A percentile compares a stretch with the other conserved stretches of the same genome.
Conservation (phyloP, 1,284 basidiomycete species). For the Cronartium quercuum region DNA sequence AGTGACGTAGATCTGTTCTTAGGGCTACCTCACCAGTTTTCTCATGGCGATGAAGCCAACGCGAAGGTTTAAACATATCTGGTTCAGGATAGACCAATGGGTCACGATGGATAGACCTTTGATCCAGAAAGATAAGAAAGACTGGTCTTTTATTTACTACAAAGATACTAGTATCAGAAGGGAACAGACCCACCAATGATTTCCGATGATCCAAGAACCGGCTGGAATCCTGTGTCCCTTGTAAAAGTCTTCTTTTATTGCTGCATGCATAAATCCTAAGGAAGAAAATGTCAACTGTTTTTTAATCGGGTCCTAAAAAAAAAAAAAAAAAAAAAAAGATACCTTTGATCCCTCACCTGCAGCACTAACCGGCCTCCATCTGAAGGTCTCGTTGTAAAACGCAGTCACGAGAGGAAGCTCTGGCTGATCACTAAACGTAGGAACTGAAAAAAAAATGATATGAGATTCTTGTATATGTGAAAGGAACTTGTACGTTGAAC, state of each 20-base stretch:
- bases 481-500: not conserved
- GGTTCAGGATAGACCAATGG: conserved; percentile 31
- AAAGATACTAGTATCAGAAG: conserved; percentile 1
- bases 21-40: conserved; percentile 13
- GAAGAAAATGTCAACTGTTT: not conserved
- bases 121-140: not conserved
- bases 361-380: conserved; percentile 58
- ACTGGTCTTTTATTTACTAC: conserved; percentile 9
- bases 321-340: conserved; percentile 1
- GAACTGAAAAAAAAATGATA: conserved; percentile 10
- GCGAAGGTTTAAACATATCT: conserved; percentile 16
- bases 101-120: conserved; percentile 39
- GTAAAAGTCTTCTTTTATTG: conserved; percentile 36
- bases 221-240: conserved; percentile 41
- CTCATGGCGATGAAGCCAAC: conserved; percentile 23
- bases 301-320: too few relatives aligned
- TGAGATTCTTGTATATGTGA: not conserved
- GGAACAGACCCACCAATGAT: conserved; percentile 40
- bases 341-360: conserved; percentile 36
- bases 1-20: conserved; percentile 23
- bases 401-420: conserved; percentile 58
- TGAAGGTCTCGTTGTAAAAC: conserved; percentile 59
- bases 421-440: conserved; percentile 54
- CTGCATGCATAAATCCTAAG: conserved; percentile 34
- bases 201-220: conserved; percentile 42